Evolutionary conservation across 169 alveolate species (phyloP), one percentile per base, ranked within the genome.

Genomic region (Plasmodium relictum): DNA sequence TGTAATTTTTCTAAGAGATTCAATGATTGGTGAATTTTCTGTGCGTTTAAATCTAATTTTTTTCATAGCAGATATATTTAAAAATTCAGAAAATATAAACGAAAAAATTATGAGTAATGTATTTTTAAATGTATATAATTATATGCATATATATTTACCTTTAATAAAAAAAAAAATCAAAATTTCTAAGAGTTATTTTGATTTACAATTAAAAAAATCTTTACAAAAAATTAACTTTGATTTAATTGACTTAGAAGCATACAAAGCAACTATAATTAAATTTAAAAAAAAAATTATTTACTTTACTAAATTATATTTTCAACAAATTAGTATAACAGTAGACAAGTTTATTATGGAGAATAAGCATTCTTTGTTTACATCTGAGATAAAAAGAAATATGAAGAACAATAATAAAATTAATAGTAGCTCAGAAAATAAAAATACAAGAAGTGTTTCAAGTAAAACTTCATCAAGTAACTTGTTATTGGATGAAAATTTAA

Each of bases 61-160:
- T 16, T 72, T 86, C 24, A 59, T 86, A n/a, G 72, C 73, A 14
- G 20, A 45, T 20, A 48, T 86, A 26, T 86, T 86, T 66, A 65
- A 16, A 39, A 37, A 70, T 16, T 86, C 92, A 14, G 20, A 44
- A 26, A 86, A 45, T 63, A 9, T 44, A 42, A 86, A 50, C 10
- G 92, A 86, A 61, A 39, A 42, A 41, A 56, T 86, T 26, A 86
- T 86, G 92, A 86, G 92, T 65, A 54, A 61, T 59, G 86, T 86
- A 2, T 86, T 86, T 61, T 62, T 73, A 70, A 70, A 86, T 86
- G 92, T 86, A 41, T 71, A 86, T 26, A 86, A 65, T 41, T 86
- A 86, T 31, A 86, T 86, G 92, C 22, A 45, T 37, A 59, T 86
- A 59, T 86, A 86, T 86, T 41, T 61, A 37, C 92, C 86, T 4